phyloP scores from a whole-genome alignment of 179 eudicot genomes.

The Actinidia chinensis region DNA sequence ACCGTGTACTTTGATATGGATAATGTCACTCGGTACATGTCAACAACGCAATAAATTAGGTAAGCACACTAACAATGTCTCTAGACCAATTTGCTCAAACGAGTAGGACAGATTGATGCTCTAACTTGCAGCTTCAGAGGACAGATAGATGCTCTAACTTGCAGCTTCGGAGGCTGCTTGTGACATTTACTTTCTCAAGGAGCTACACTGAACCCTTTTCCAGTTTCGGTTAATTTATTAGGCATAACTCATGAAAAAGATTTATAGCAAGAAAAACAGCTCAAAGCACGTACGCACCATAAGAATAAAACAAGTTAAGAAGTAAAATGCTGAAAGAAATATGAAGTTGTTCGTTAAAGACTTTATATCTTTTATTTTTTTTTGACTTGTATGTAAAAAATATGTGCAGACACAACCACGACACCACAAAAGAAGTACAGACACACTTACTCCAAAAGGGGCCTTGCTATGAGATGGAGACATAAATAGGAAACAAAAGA shows the following conservation, averaged over 20 bases:
- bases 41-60: neutral
- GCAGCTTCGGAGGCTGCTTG: neutral
- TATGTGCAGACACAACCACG: neutral
- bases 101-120: neutral
- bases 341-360: too few relatives aligned
- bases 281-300: neutral
- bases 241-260: neutral
- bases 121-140: too few relatives aligned
- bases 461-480: neutral
- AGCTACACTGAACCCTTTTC: neutral
- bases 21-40: neutral
- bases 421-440: neutral
- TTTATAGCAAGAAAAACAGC: neutral
- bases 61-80: neutral
- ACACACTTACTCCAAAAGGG: neutral
- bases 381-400: neutral
- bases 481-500: neutral
- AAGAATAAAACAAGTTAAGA: too few relatives aligned
- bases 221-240: neutral
- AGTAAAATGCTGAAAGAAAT: slow-evolving; percentile 1
- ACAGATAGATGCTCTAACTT: too few relatives aligned
- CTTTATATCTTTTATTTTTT: too few relatives aligned
- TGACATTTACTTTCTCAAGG: neutral
- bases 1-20: neutral
- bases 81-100: neutral